Conservation (phyloP, 176 grass and related monocot species). For the Oryza nivara region DNA sequence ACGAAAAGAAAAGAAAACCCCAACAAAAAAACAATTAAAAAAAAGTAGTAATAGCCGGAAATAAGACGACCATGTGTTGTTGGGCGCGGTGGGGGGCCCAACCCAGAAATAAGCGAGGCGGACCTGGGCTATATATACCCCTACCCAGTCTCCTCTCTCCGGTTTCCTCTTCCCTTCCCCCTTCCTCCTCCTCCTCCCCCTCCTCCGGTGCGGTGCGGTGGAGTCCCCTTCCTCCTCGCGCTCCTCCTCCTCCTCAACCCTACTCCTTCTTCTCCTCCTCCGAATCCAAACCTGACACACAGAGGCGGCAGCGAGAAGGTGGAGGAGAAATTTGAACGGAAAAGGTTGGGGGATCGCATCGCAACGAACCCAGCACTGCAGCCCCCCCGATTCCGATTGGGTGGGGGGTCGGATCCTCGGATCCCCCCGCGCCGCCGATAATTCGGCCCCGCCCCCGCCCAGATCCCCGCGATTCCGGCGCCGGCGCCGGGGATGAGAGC, state of each 20-base stretch:
- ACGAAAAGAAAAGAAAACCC: background rate
- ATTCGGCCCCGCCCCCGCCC: conserved; percentile 16
- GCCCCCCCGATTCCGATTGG: conserved; percentile 34
- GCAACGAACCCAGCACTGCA: conserved; percentile 15
- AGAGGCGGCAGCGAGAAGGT: conserved; percentile 5
- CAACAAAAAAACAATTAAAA: background rate
- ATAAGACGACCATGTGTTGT: background rate
- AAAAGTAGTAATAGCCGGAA: too few relatives aligned
- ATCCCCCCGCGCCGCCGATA: conserved; percentile 34
- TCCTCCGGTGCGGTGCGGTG: conserved; percentile 27
- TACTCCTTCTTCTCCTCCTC: conserved; percentile 21
- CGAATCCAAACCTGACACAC: conserved; percentile 34
- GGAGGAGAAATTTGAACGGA: background rate
- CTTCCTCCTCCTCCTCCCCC: conserved; percentile 19
- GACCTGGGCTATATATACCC: conserved; percentile 34
- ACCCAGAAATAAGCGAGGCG: background rate
- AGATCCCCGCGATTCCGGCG: conserved; percentile 63
- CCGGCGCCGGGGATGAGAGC: conserved; percentile 46
- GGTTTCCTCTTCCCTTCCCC: conserved; percentile 21
- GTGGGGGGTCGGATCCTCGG: conserved; percentile 32
- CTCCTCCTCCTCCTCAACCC: conserved; percentile 39
- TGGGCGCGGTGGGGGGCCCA: background rate
- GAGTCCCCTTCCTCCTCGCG: conserved; percentile 6
- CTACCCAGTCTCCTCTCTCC: background rate
- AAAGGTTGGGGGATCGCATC: background rate